Conservation (phyloP, 2,329 filamentous ascomycete species). For the Phialophora tarda region DNA sequence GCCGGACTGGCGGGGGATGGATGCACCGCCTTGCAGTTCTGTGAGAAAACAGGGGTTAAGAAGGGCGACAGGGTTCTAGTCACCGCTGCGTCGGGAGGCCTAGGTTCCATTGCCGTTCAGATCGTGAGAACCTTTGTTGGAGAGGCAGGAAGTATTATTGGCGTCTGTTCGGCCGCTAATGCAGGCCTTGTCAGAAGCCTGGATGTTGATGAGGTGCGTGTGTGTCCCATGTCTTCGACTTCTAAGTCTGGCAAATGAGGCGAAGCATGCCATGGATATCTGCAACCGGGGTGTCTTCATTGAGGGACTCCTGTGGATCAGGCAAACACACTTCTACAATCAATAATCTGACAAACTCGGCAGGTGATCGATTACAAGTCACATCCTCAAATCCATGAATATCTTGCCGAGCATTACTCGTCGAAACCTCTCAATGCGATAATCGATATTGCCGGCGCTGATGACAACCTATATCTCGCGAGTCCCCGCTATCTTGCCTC, state of each 20-base stretch:
- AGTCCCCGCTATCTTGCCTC: slow-evolving; percentile 22
- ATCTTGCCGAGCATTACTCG: slow-evolving; percentile 23
- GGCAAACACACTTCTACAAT: neutral
- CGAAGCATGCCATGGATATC: neutral
- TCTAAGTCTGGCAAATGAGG: neutral
- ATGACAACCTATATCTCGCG: slow-evolving; percentile 17
- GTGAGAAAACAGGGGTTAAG: slow-evolving; percentile 7
- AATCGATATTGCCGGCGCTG: slow-evolving; percentile 22
- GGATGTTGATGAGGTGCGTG: slow-evolving; percentile 29
- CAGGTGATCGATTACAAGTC: slow-evolving; percentile 25
- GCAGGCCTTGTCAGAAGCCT: slow-evolving; percentile 14
- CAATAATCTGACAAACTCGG: neutral
- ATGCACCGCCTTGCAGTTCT: slow-evolving; percentile 22
- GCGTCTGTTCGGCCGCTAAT: slow-evolving; percentile 21
- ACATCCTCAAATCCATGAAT: slow-evolving; percentile 14
- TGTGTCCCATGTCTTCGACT: neutral
- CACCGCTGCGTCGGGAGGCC: slow-evolving; percentile 17
- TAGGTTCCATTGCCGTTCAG: slow-evolving; percentile 19
- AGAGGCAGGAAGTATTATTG: slow-evolving; percentile 16
- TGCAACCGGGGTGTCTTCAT: neutral
- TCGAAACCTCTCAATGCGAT: slow-evolving; percentile 20
- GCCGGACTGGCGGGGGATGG: slow-evolving; percentile 11
- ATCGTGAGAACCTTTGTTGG: slow-evolving; percentile 20
- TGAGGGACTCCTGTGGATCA: no score
- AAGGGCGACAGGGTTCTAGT: slow-evolving; percentile 24